Evolutionary conservation across 768 basidiomycete genomes (phyloP).

Genomic region (Pleurotus cornucopiae): DNA sequence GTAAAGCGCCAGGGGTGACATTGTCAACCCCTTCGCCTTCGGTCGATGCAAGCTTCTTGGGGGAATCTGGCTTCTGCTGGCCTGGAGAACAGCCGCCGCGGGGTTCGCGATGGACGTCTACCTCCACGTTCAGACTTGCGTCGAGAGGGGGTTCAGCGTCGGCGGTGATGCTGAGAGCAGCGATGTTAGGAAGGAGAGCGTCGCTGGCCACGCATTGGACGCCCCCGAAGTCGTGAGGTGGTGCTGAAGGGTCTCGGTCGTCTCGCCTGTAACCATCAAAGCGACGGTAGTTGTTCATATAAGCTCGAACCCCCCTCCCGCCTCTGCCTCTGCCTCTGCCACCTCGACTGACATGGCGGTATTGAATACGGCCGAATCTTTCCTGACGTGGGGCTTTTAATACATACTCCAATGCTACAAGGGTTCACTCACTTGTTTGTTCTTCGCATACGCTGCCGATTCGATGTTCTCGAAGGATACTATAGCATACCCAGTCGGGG

Average conservation of each 20-base stretch:
- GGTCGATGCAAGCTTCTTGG: too few species aligned
- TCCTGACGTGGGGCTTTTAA: background rate
- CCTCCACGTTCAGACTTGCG: background rate
- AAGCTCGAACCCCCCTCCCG: background rate
- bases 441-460: constrained; percentile 62
- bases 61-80: too few species aligned
- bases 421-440: constrained; percentile 46
- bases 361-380: background rate
- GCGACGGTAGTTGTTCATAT: background rate
- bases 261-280: background rate
- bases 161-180: background rate
- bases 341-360: background rate
- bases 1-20: background rate
- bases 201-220: background rate
- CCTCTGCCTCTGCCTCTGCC: background rate
- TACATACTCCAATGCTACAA: background rate
- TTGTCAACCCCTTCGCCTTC: background rate
- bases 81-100: too few species aligned
- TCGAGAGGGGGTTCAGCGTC: background rate
- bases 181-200: background rate
- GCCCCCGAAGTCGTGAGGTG: background rate
- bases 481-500: constrained; percentile 74
- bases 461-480: constrained; percentile 65
- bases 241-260: background rate
- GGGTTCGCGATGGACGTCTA: background rate